Evolutionary conservation across 805 yeast species (phyloP).

Genomic region (Pichia deserticola): DNA sequence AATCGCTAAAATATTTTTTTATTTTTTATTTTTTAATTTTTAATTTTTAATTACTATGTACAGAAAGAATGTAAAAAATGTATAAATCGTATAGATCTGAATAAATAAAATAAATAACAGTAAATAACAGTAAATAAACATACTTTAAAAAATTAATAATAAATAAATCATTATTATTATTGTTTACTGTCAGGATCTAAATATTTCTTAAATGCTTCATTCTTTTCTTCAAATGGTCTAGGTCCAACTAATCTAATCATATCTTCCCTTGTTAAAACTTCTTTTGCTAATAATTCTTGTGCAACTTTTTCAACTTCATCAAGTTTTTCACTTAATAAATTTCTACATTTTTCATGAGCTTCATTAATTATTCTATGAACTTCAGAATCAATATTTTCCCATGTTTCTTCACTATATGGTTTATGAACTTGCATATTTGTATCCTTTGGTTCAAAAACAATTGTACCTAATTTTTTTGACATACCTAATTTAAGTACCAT

Average conservation of each 20-base stretch:
- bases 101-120: too few relatives aligned
- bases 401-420: conserved; percentile 87
- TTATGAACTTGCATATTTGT: conserved; percentile 47
- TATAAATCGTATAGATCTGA: too few relatives aligned
- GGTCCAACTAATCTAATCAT: conserved; percentile 85
- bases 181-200: conserved; percentile 16
- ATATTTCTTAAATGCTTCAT: conserved; percentile 84
- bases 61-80: too few relatives aligned
- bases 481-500: conserved; percentile 94
- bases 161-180: too few relatives aligned
- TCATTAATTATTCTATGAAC: conserved; percentile 70
- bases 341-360: conserved; percentile 64
- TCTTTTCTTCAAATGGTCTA: conserved; percentile 85
- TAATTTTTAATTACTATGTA: too few relatives aligned
- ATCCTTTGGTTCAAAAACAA: conserved; percentile 63
- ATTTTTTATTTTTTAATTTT: too few relatives aligned
- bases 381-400: conserved; percentile 72
- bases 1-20: too few relatives aligned
- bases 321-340: conserved; percentile 61
- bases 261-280: conserved; percentile 88
- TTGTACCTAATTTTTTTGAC: conserved; percentile 82
- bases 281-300: conserved; percentile 75
- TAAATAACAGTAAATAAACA: too few relatives aligned
- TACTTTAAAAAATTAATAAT: too few relatives aligned
- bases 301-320: conserved; percentile 80